Evolutionary conservation across 192 early-diverging fungal species (phyloP).

Genomic region (Backusella morwellensis): DNA sequence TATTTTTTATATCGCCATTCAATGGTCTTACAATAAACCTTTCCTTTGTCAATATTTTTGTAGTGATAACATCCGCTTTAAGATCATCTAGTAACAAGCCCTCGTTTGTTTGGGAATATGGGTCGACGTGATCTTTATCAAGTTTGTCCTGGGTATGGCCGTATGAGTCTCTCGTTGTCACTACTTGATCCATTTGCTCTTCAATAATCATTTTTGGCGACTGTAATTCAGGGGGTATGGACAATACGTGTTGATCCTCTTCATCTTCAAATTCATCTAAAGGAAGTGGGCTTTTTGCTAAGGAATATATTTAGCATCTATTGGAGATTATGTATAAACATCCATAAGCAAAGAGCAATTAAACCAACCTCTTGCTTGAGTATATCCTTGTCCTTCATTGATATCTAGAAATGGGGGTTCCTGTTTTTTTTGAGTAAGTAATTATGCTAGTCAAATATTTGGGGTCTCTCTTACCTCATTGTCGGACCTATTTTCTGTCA

Average conservation of each 20-base stretch:
- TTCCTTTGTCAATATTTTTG: slow-evolving; percentile 31
- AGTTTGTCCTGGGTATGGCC: neutral
- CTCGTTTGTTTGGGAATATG: slow-evolving; percentile 27
- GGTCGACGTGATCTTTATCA: neutral
- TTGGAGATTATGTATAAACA: neutral
- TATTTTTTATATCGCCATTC: slow-evolving; percentile 22
- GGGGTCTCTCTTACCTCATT: slow-evolving; percentile 24
- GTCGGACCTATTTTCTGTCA: slow-evolving; percentile 23
- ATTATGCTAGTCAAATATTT: neutral
- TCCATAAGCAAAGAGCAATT: neutral
- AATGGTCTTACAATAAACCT: slow-evolving; percentile 31
- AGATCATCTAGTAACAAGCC: slow-evolving; percentile 22
- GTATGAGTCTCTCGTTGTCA: slow-evolving; percentile 27
- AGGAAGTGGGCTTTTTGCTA: neutral
- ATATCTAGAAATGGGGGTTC: slow-evolving; percentile 37
- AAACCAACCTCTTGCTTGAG: neutral
- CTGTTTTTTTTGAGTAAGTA: slow-evolving; percentile 12
- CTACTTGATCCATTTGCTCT: slow-evolving; percentile 37
- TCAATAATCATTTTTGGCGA: slow-evolving; percentile 35
- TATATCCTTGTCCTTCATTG: slow-evolving; percentile 23
- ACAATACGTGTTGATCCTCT: slow-evolving; percentile 1
- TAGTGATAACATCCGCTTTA: slow-evolving; percentile 22
- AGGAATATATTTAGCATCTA: neutral
- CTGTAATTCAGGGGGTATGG: slow-evolving; percentile 26
- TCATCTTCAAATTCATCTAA: slow-evolving; percentile 30